A percentile compares a stretch with the other conserved stretches of the same genome.
phyloP scores from a whole-genome alignment of 2,329 filamentous ascomycete genomes.

The Aquanectria penicillioides region DNA sequence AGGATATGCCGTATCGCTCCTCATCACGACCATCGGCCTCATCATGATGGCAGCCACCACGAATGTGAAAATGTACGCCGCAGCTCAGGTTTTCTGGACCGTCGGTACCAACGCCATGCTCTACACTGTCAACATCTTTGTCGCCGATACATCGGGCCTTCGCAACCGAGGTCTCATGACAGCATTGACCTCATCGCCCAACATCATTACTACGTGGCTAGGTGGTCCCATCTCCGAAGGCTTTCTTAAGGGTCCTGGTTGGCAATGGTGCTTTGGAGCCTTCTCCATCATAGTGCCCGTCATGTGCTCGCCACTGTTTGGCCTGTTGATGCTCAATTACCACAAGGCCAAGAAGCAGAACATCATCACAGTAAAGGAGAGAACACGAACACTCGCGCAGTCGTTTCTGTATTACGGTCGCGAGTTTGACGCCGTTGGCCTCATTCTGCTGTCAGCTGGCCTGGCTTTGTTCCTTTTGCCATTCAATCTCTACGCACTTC shows the following conservation, averaged over 20 bases:
- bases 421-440: conserved; percentile 52
- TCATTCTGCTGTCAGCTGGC: conserved; percentile 60
- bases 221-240: conserved; percentile 66
- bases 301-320: conserved; percentile 70
- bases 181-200: conserved; percentile 71
- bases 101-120: conserved; percentile 68
- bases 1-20: conserved; percentile 64
- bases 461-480: conserved; percentile 66
- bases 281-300: conserved; percentile 73
- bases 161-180: conserved; percentile 61
- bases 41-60: conserved; percentile 71
- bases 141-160: conserved; percentile 73
- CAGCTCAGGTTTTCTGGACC: conserved; percentile 72
- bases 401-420: conserved; percentile 48
- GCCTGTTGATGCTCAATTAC: conserved; percentile 66
- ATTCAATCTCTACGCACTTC: conserved; percentile 60
- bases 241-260: conserved; percentile 65
- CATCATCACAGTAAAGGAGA: conserved; percentile 32
- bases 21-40: conserved; percentile 60
- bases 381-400: conserved; percentile 37
- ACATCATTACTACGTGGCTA: conserved; percentile 73
- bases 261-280: conserved; percentile 75
- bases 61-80: conserved; percentile 56
- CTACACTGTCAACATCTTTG: conserved; percentile 71
- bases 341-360: conserved; percentile 60